Percentiles rank a stretch among this genome's conserved stretches.
These are phyloP conservation scores for Lolium perenne DNA, from an alignment of 176 grass and related monocot genomes.

Conservation along the genomic window DNA sequence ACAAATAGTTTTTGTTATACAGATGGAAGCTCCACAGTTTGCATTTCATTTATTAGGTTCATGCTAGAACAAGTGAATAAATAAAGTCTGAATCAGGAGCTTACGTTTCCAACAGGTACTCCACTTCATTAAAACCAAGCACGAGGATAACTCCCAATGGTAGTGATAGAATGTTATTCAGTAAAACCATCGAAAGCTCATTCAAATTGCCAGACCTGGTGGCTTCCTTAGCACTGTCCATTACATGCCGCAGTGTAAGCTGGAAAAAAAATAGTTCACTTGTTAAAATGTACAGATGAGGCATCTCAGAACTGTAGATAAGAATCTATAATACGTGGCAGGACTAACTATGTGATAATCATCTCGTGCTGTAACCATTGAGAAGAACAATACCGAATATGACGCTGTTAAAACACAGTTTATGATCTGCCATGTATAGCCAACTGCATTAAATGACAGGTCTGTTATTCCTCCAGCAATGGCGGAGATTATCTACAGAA, in stretches of 20 bases:
- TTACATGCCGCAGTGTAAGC: conserved; percentile 90
- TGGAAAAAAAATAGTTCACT: conserved; percentile 51
- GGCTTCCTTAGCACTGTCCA: conserved; percentile 95
- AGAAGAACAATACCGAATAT: conserved; percentile 83
- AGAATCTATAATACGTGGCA: conserved; percentile 21
- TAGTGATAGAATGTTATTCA: conserved; percentile 89
- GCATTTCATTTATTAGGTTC: conserved; percentile 13
- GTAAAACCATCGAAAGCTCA: conserved; percentile 94
- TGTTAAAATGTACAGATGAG: conserved; percentile 34
- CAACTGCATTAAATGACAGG: conserved; percentile 85
- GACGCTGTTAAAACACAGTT: conserved; percentile 96
- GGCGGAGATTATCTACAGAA: conserved; percentile 91
- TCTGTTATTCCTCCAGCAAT: conserved; percentile 91
- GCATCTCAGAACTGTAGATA: conserved; percentile 18
- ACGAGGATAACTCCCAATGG: conserved; percentile 86
- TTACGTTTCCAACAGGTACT: conserved; percentile 88
- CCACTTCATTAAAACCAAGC: conserved; percentile 82
- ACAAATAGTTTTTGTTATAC: not conserved
- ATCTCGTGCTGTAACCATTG: not conserved
- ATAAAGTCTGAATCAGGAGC: conserved; percentile 43
- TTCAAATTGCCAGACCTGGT: conserved; percentile 96
- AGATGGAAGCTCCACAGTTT: conserved; percentile 7
- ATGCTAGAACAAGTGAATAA: not conserved
- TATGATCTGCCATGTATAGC: conserved; percentile 88
- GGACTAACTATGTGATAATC: not conserved